Evolutionary conservation across 2,329 filamentous ascomycete genomes (phyloP).

Genomic region (Didymella glomerata): DNA sequence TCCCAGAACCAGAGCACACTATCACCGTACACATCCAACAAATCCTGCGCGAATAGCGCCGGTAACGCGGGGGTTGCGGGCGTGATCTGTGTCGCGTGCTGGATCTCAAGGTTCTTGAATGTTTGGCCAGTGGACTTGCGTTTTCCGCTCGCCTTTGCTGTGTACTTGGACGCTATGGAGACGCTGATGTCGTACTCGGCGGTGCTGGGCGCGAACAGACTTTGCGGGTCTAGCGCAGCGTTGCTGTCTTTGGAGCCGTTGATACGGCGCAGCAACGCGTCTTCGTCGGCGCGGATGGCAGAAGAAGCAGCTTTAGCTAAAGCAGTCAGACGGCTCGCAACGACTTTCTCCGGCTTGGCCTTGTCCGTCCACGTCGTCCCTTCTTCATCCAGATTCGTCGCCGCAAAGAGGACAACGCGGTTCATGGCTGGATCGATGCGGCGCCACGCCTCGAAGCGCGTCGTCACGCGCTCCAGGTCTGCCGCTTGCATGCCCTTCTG

Average conservation of each 20-base stretch:
- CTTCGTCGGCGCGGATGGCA: constrained; percentile 60
- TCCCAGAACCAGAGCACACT: constrained; percentile 84
- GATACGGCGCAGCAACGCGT: constrained; percentile 54
- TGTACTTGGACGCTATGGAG: constrained; percentile 67
- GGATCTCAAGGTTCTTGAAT: constrained; percentile 83
- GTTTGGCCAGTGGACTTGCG: constrained; percentile 52
- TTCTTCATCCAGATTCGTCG: constrained; percentile 78
- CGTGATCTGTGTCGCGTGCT: constrained; percentile 39
- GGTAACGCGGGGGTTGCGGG: constrained; percentile 66
- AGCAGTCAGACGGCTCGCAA: constrained; percentile 82
- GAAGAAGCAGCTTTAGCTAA: constrained; percentile 76
- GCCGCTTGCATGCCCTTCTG: constrained; percentile 61
- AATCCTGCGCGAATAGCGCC: constrained; percentile 70
- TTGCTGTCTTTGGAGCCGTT: constrained; percentile 12
- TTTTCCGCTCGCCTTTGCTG: constrained; percentile 41
- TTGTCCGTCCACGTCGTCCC: constrained; percentile 83
- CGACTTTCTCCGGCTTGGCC: constrained; percentile 75
- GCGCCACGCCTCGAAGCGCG: constrained; percentile 82
- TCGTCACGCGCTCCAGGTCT: constrained; percentile 70
- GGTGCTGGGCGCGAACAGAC: constrained; percentile 76
- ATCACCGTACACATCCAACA: constrained; percentile 72
- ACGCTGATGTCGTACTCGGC: constrained; percentile 88
- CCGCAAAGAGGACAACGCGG: constrained; percentile 79
- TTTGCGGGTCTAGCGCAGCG: constrained; percentile 53
- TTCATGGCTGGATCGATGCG: constrained; percentile 91